Evolutionary conservation across 1,284 basidiomycete species (phyloP), one percentile per base, ranked within the genome.

Genomic region (Marasmius fiardii): DNA sequence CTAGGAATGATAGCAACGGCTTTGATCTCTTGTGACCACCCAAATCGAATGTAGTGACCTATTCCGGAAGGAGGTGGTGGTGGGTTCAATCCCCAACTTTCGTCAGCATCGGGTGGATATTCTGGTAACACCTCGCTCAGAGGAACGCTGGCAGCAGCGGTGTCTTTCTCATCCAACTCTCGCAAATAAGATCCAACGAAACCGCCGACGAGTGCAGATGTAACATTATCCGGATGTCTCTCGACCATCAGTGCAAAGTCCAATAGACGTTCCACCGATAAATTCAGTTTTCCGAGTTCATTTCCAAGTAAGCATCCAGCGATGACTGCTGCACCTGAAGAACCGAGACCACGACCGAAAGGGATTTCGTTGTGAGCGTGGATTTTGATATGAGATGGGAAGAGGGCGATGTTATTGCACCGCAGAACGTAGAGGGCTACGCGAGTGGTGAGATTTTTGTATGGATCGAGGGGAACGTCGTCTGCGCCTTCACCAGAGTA

Each of bases 221-320:
- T 97, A 62, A 99, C 96, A 70, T 99, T 99, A 75, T 99, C 97
- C 7, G 97, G 97, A 71, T 99, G 97, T 10, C 97, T 84, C 73
- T 99, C 97, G 65, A 99, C 95, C 97, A 99, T 99, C 56, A 99
- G 81, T 1, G 97, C 95, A 68, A 94, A 96, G 73, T 99, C 97
- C 56, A 99, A 83, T 64, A 97, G 78, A 26, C 97, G 85, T 51
- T 81, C 81, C 31, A 73, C 78, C 16, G 88, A 68, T 12, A 99
- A 82, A 23, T 79, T 68, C 58, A 99, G 80, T 49, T 83, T 63
- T 14, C 93, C 96, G 12, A 99, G 77, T 18, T 86, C 80, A 69
- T 95, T 85, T 39, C 90, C 97, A 47, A 99, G 82, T 35, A 98
- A 78, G 23, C 98, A 92, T 44, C 97, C 97, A 0, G 95, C 96